Evolutionary conservation across 2,329 filamentous ascomycete species (phyloP).

Genomic region (Biscogniauxia marginata): DNA sequence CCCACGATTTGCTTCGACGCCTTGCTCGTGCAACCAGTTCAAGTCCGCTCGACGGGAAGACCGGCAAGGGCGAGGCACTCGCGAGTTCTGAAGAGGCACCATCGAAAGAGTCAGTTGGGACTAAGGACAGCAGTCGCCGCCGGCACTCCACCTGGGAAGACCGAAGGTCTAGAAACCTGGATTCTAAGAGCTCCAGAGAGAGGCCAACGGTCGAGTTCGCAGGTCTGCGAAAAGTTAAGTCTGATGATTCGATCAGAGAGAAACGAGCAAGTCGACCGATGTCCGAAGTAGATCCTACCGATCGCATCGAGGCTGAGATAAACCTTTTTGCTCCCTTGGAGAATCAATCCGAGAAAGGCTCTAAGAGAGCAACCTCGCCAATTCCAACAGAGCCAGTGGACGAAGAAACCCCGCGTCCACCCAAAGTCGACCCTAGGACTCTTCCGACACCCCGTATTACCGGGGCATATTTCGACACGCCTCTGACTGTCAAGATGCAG

Average conservation of each 20-base stretch:
- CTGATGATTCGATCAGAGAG: constrained; percentile 46
- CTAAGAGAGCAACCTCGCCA: constrained; percentile 50
- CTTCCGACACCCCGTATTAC: constrained; percentile 54
- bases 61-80: constrained; percentile 14
- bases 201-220: constrained; percentile 47
- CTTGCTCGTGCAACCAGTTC: constrained; percentile 48
- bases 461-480: constrained; percentile 58
- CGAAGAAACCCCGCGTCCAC: constrained; percentile 49
- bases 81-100: constrained; percentile 5
- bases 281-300: constrained; percentile 54
- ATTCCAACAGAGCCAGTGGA: constrained; percentile 33
- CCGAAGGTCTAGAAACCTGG: constrained; percentile 19
- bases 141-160: constrained; percentile 19
- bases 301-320: constrained; percentile 56
- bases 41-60: constrained; percentile 38
- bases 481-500: constrained; percentile 41
- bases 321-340: constrained; percentile 55
- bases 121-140: constrained; percentile 16
- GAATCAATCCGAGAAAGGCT: constrained; percentile 56
- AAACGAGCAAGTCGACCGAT: constrained; percentile 47
- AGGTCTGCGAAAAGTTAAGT: constrained; percentile 42
- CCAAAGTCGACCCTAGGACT: constrained; percentile 43
- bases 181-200: constrained; percentile 30
- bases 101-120: constrained; percentile 12
- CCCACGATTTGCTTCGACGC: constrained; percentile 48